Evolutionary conservation across 2,329 filamentous ascomycete genomes (phyloP), one percentile per base, ranked within the genome.

Genomic region (Colletotrichum tropicale): DNA sequence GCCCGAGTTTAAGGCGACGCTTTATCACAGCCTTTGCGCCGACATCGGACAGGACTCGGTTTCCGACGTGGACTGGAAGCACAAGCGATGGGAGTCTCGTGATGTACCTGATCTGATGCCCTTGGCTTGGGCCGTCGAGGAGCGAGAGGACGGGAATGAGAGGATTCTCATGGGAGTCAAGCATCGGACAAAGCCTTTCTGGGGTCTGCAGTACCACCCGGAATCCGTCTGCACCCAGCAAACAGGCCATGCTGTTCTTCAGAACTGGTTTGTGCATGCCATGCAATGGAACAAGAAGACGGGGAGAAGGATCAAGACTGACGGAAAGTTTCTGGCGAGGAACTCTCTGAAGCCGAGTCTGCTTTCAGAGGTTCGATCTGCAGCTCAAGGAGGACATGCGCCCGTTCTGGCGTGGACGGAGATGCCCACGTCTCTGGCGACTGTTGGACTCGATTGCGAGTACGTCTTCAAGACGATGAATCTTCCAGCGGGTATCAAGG

Each of bases 121-220:
- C 10, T 84, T 94, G 74, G 93, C 93, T 0, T 95, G 93, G 93
- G 86, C 90, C 4, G 86, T 88, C 38, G 88, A 90, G 77, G 81
- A 84, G 8, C 83, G 83, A 6, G 84, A 84, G 3, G 80, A 81
- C 13, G 74, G 77, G 12, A 78, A 80, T 10, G 89, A 91, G 80
- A 85, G 89, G 56, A 89, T 96, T 5, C 84, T 97, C n/a, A 98
- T 98, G 95, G 94, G 91, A 0, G 91, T 93, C 18, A 91, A 89
- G 77, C 95, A 98, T 82, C 85, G 82, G 21, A 81, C 78, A 1
- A 93, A 92, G 78, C 96, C 96, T 0, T 94, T 96, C 77, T 98
- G 94, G 93, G 96, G 94, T 0, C 88, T 98, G 21, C 96, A 98
- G 81, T 98, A 97, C 80, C 96, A 98, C 81, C 96, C 96, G 0